These are phyloP conservation scores for Herpetospermum pedunculosum DNA, from an alignment of 306 rosid species.

Conservation along the genomic window DNA sequence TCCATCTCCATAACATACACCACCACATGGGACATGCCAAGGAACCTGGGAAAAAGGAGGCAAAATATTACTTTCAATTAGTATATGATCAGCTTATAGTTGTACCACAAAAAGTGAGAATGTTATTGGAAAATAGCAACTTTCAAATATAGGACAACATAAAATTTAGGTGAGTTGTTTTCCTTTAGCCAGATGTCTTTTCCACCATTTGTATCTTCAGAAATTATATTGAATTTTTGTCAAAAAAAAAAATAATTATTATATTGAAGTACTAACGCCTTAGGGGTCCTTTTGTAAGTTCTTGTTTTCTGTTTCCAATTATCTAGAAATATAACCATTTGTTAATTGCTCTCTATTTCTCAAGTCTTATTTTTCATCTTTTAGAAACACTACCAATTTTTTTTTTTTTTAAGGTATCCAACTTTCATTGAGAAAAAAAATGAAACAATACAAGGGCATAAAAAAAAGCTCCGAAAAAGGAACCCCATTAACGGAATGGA, in stretches of 20 bases:
- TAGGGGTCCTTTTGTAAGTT: neutral
- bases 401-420: no score
- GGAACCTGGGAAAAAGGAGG: slow-evolving; percentile 60
- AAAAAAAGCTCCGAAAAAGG: no score
- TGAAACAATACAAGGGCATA: no score
- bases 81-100: neutral
- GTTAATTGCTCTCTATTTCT: neutral
- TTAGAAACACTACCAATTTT: neutral
- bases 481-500: no score
- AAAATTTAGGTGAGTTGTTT: neutral
- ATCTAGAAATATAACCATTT: neutral
- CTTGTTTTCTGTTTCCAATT: neutral
- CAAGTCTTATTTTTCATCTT: neutral
- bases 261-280: neutral
- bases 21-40: slow-evolving; percentile 96
- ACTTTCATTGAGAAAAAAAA: no score
- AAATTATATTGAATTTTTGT: neutral
- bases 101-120: neutral
- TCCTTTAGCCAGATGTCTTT: neutral
- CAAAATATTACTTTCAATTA: neutral
- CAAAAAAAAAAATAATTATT: no score
- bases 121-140: neutral
- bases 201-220: neutral
- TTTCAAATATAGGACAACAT: neutral
- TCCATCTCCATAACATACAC: slow-evolving; percentile 93